phyloP scores from a whole-genome alignment of 1,139 yeast genomes.

The Meyerozyma carpophila region DNA sequence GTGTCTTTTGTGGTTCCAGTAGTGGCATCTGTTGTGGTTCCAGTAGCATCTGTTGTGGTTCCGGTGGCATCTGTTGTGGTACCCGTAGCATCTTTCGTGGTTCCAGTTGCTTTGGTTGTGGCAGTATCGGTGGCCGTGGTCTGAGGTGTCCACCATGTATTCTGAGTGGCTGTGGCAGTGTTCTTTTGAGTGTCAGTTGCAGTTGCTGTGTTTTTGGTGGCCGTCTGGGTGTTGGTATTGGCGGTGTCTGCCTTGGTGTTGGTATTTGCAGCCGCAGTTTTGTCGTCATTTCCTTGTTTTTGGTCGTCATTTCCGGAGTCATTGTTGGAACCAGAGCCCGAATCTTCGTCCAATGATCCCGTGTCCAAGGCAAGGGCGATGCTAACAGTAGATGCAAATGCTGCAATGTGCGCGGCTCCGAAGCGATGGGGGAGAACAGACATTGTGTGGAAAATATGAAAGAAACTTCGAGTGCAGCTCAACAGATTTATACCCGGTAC shows the following conservation, averaged over 20 bases:
- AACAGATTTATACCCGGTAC: not conserved
- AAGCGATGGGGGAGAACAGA: not conserved
- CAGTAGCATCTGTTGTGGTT: not conserved
- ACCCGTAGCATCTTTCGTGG: not conserved
- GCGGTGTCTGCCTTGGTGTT: constrained; percentile 5
- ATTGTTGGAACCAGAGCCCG: not conserved
- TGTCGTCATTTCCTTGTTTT: not conserved
- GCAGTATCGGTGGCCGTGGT: constrained; percentile 14
- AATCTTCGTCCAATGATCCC: not conserved
- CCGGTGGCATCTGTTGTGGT: no score
- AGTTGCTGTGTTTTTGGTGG: not conserved
- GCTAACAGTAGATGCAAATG: not conserved
- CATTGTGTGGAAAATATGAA: not conserved
- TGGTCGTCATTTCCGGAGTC: not conserved
- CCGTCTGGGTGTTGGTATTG: constrained; percentile 4
- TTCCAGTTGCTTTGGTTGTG: constrained; percentile 7
- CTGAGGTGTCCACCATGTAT: constrained; percentile 8
- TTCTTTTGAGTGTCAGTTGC: not conserved
- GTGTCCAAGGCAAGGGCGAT: not conserved
- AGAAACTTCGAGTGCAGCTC: not conserved
- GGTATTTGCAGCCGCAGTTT: not conserved
- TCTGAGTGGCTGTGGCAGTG: constrained; percentile 3
- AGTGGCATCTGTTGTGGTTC: not conserved
- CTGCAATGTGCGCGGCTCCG: not conserved
- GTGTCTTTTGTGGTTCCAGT: not conserved